Percentiles rank a stretch among this genome's conserved stretches.
Evolutionary conservation across 345 rosid species (phyloP).

Genomic region (Barbarea vulgaris): DNA sequence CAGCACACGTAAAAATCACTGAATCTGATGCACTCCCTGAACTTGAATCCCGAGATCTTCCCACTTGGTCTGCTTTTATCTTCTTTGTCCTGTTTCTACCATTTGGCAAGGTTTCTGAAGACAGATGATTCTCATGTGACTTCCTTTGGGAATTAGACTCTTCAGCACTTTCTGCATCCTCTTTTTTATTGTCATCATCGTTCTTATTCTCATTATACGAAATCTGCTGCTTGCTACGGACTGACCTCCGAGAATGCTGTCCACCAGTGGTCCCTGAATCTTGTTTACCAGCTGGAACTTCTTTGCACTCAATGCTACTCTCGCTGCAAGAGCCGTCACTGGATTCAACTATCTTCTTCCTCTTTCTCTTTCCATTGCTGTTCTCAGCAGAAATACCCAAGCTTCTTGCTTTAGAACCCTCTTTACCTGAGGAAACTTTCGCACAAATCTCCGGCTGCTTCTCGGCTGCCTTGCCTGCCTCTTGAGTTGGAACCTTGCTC

Average conservation of each 20-base stretch:
- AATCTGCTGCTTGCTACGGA: slow-evolving; percentile 62
- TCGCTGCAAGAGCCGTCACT: slow-evolving; percentile 56
- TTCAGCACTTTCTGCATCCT: slow-evolving; percentile 28
- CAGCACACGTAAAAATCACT: slow-evolving; percentile 44
- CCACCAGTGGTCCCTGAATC: slow-evolving; percentile 38
- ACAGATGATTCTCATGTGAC: background rate
- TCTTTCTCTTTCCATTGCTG: slow-evolving; percentile 51
- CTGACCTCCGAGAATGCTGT: slow-evolving; percentile 62
- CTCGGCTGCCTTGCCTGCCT: slow-evolving; percentile 38
- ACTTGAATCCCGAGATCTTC: slow-evolving; percentile 36
- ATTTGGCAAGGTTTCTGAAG: slow-evolving; percentile 20
- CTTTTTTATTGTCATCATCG: slow-evolving; percentile 51
- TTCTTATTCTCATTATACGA: slow-evolving; percentile 63
- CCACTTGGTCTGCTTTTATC: slow-evolving; percentile 34
- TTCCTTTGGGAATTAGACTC: slow-evolving; percentile 12
- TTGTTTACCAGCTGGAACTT: slow-evolving; percentile 47
- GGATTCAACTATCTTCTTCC: slow-evolving; percentile 54
- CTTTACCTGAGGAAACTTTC: slow-evolving; percentile 37
- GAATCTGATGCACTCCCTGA: slow-evolving; percentile 33
- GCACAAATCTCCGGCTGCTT: slow-evolving; percentile 41
- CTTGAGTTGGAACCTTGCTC: slow-evolving; percentile 48
- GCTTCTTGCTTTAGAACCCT: slow-evolving; percentile 34
- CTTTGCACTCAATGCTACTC: slow-evolving; percentile 50
- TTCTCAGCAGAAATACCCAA: slow-evolving; percentile 33
- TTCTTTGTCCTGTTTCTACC: slow-evolving; percentile 27